Conservation (phyloP, 2,329 filamentous ascomycete genomes). For the Didymella arachidicola region DNA sequence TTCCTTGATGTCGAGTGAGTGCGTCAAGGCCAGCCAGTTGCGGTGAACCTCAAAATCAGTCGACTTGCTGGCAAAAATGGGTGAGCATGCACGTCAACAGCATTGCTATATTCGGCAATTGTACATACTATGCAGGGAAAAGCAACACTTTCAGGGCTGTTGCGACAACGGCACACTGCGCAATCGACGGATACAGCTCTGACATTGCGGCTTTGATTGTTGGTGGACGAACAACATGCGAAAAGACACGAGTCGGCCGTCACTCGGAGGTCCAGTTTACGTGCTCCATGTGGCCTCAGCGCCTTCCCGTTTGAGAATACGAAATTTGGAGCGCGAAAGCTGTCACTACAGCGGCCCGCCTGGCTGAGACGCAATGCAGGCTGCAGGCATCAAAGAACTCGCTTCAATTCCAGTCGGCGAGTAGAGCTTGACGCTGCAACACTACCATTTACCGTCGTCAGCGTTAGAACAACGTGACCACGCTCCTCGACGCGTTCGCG, state of each 20-base stretch:
- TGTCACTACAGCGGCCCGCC: constrained; percentile 7
- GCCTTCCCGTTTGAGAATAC: constrained; percentile 10
- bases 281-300: constrained; percentile 23
- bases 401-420: background rate
- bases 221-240: constrained; percentile 33
- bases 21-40: constrained; percentile 96
- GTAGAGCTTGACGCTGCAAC: background rate
- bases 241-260: constrained; percentile 29
- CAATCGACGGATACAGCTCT: constrained; percentile 83
- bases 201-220: constrained; percentile 64
- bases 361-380: background rate
- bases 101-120: constrained; percentile 19
- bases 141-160: constrained; percentile 90
- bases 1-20: constrained; percentile 82
- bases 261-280: constrained; percentile 23
- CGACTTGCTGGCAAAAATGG: constrained; percentile 74
- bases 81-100: constrained; percentile 32
- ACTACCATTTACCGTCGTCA: background rate
- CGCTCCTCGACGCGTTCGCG: constrained; percentile 16
- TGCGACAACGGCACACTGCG: constrained; percentile 85
- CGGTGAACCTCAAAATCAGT: constrained; percentile 99
- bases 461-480: constrained; percentile 12
- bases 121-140: constrained; percentile 89
- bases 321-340: constrained; percentile 7
- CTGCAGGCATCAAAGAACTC: background rate